Evolutionary conservation across 139 green algal genomes (phyloP).

Genomic region (Dunaliella primolecta): DNA sequence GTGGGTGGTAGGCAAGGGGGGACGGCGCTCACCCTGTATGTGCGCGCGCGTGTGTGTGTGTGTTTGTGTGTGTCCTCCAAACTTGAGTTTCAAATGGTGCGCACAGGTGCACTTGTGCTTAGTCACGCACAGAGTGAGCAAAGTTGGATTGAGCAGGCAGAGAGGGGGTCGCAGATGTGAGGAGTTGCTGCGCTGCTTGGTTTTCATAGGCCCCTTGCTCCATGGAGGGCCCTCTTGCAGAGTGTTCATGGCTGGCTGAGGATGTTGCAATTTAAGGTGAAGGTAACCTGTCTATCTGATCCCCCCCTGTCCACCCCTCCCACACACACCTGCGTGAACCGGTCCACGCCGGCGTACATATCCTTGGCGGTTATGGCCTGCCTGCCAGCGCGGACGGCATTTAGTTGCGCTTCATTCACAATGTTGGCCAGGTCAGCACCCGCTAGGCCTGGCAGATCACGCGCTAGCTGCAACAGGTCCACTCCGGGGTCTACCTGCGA

Average conservation of each 20-base stretch:
- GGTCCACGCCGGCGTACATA: conserved; percentile 80
- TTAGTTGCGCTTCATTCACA: conserved; percentile 90
- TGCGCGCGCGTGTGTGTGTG: background rate
- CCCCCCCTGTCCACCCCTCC: no score
- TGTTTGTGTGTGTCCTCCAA: background rate
- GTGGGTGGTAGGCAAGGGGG: conserved; percentile 52
- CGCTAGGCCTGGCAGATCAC: conserved; percentile 85
- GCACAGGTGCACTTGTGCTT: no score
- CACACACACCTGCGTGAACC: conserved; percentile 75
- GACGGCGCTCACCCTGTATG: conserved; percentile 64
- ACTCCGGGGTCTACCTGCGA: conserved; percentile 61
- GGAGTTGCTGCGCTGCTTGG: no score
- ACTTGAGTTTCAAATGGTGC: no score
- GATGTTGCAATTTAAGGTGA: no score
- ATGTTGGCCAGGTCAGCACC: conserved; percentile 95
- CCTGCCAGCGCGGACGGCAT: conserved; percentile 55
- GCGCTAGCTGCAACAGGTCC: conserved; percentile 85
- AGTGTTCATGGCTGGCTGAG: no score
- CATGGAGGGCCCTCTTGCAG: no score
- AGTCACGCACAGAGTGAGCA: no score
- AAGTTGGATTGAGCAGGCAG: no score
- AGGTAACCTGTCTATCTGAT: no score
- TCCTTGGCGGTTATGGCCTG: conserved; percentile 49
- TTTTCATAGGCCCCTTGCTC: no score
- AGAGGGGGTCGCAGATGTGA: no score